Percentiles rank a stretch among this genome's conserved stretches.
Evolutionary conservation across 208 protist species (phyloP).

Genomic region (Leishmania turanica): DNA sequence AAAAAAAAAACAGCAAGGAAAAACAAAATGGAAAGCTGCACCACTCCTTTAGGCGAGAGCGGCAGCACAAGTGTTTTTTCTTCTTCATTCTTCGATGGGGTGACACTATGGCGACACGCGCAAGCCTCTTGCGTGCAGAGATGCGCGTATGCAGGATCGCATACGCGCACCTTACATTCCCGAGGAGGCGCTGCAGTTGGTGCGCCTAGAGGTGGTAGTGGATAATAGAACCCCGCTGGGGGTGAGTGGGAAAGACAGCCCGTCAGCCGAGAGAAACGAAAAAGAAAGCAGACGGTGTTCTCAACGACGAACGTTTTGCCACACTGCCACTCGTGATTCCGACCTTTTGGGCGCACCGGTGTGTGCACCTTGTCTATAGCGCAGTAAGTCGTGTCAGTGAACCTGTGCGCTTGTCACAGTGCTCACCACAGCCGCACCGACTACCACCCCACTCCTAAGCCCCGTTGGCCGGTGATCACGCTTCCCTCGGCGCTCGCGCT

Average conservation of each 20-base stretch:
- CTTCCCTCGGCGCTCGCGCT: neutral
- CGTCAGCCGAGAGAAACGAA: neutral
- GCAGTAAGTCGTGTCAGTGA: neutral
- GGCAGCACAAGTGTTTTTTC: too few relatives aligned
- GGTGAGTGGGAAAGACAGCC: neutral
- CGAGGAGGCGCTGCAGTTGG: neutral
- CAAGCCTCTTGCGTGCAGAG: too few relatives aligned
- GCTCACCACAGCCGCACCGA: neutral
- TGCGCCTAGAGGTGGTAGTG: neutral
- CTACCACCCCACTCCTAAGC: neutral
- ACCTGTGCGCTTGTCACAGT: neutral
- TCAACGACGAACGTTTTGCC: neutral
- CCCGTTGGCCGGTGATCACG: neutral
- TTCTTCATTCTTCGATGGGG: neutral
- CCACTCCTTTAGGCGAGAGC: neutral
- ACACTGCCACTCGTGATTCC: neutral
- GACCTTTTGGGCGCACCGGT: neutral
- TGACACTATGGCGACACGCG: neutral
- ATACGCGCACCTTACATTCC: neutral
- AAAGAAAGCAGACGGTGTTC: neutral
- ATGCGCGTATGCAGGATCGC: too few relatives aligned
- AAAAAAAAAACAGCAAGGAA: slow-evolving; percentile 2
- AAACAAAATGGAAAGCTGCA: neutral
- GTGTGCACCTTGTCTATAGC: neutral
- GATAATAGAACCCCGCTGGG: neutral